phyloP scores from a whole-genome alignment of 2,329 filamentous ascomycete genomes.

The Davidsoniella eucalypti region DNA sequence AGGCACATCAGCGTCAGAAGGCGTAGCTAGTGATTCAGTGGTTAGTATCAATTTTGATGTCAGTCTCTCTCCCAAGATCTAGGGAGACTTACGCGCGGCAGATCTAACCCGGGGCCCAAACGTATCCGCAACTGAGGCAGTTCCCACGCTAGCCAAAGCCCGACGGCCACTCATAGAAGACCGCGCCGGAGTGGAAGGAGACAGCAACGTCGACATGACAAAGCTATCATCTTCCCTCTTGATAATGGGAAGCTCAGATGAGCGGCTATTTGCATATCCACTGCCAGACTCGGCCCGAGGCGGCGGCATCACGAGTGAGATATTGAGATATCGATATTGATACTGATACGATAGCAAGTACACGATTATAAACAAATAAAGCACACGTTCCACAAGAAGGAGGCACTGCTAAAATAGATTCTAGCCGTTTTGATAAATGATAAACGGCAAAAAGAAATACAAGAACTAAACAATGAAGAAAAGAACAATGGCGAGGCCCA shows the following conservation, averaged over 20 bases:
- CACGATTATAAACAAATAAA: too few species aligned
- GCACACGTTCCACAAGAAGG: too few species aligned
- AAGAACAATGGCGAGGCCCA: too few species aligned
- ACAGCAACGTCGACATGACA: neutral
- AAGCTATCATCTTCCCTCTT: neutral
- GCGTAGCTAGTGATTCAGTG: constrained; percentile 19
- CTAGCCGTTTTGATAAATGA: too few species aligned
- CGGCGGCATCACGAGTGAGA: too few species aligned
- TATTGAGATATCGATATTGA: too few species aligned
- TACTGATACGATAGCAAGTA: too few species aligned
- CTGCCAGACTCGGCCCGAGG: too few species aligned
- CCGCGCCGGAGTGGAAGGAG: neutral
- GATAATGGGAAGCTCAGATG: neutral
- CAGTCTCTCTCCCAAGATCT: neutral
- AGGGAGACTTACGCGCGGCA: constrained; percentile 1
- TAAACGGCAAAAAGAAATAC: too few species aligned
- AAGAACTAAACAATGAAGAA: too few species aligned
- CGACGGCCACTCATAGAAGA: constrained; percentile 3
- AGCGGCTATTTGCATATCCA: neutral
- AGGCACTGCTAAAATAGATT: too few species aligned
- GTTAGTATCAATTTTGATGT: neutral
- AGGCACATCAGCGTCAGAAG: constrained; percentile 20
- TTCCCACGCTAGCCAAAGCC: neutral
- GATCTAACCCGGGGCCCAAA: constrained; percentile 1
- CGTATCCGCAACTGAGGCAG: constrained; percentile 1